Conservation (phyloP, 208 protist species). For the Trypanosoma boissoni region DNA sequence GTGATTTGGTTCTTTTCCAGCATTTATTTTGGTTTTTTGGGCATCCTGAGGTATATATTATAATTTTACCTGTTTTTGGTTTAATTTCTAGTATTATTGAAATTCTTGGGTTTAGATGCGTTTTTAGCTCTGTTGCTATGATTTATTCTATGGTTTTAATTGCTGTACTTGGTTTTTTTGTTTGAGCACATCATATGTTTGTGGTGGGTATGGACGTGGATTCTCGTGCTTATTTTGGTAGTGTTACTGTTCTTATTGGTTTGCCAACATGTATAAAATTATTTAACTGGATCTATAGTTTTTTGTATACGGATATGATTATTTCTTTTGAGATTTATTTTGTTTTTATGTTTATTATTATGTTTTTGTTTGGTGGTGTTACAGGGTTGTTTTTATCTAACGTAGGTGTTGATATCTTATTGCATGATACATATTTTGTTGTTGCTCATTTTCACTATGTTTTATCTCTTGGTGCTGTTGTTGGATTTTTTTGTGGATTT, state of each 20-base stretch:
- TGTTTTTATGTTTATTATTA: slow-evolving; percentile 68
- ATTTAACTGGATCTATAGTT: slow-evolving; percentile 67
- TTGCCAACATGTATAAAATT: slow-evolving; percentile 58
- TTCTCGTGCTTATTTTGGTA: slow-evolving; percentile 72
- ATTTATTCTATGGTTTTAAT: slow-evolving; percentile 74
- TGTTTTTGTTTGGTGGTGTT: slow-evolving; percentile 64
- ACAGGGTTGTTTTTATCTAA: slow-evolving; percentile 63
- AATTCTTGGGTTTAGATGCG: slow-evolving; percentile 52
- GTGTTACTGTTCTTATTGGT: slow-evolving; percentile 56
- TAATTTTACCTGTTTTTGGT: slow-evolving; percentile 50
- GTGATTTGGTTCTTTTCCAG: slow-evolving; percentile 65
- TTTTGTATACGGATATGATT: slow-evolving; percentile 54
- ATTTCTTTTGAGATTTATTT: slow-evolving; percentile 57
- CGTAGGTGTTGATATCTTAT: slow-evolving; percentile 62
- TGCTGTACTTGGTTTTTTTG: slow-evolving; percentile 62
- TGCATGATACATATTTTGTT: slow-evolving; percentile 69
- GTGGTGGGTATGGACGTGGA: slow-evolving; percentile 74
- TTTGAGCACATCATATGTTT: slow-evolving; percentile 78
- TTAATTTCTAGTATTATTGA: slow-evolving; percentile 51
- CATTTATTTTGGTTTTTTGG: slow-evolving; percentile 70
- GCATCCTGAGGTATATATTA: slow-evolving; percentile 67
- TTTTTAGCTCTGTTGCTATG: slow-evolving; percentile 72
- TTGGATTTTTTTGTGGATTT: slow-evolving; percentile 66
- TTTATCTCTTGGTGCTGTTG: slow-evolving; percentile 55
- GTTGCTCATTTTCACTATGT: slow-evolving; percentile 67